phyloP scores from a whole-genome alignment of 2,329 filamentous ascomycete species.

The Diplocarpon rosae region DNA sequence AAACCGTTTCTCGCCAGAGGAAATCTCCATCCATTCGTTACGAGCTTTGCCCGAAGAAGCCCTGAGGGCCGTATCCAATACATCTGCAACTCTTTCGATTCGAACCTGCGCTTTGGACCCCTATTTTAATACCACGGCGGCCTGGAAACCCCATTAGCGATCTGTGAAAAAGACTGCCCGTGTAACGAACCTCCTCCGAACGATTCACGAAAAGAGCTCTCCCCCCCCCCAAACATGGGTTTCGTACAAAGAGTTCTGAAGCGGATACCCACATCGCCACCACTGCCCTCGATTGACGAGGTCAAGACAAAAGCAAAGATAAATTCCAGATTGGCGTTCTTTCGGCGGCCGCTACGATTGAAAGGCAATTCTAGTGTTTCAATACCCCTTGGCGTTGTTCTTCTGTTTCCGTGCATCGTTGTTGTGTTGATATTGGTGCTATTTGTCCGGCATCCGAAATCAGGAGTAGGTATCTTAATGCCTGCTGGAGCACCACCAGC shows the following conservation, averaged over 20 bases:
- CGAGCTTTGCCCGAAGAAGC: constrained; percentile 12
- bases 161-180: constrained; percentile 14
- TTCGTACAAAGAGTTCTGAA: constrained; percentile 42
- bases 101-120: constrained; percentile 18
- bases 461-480: constrained; percentile 72
- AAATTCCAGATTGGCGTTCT: constrained; percentile 57
- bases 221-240: constrained; percentile 37
- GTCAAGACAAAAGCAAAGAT: constrained; percentile 32
- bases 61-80: constrained; percentile 13
- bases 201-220: constrained; percentile 6
- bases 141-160: constrained; percentile 9
- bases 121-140: constrained; percentile 19
- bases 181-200: constrained; percentile 21
- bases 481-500: constrained; percentile 79
- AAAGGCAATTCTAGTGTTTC: constrained; percentile 87
- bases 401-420: constrained; percentile 86
- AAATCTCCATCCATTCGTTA: constrained; percentile 27
- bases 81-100: constrained; percentile 15
- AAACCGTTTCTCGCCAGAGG: constrained; percentile 21
- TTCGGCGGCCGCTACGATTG: constrained; percentile 76
- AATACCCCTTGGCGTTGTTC: constrained; percentile 81
- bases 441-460: constrained; percentile 78
- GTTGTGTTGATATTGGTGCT: constrained; percentile 83
- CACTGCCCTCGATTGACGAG: constrained; percentile 35
- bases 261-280: constrained; percentile 36